Conservation (phyloP, 2,329 filamentous ascomycete genomes). For the Diaporthe sp. region DNA sequence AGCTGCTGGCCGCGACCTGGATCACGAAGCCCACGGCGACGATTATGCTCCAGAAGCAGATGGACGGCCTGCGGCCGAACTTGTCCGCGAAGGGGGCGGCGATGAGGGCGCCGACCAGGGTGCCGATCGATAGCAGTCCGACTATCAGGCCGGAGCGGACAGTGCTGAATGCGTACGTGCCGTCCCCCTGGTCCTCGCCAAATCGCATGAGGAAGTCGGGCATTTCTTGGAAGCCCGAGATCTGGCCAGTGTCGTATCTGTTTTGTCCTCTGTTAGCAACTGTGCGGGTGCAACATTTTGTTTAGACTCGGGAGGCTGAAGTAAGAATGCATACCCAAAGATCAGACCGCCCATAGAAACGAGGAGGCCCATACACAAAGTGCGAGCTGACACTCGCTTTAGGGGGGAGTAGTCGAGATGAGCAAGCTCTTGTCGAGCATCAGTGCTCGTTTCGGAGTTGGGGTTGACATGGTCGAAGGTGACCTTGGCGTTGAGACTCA, state of each 20-base stretch:
- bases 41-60: constrained; percentile 72
- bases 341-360: constrained; percentile 62
- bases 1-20: constrained; percentile 67
- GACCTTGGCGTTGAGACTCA: constrained; percentile 45
- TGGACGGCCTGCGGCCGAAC: constrained; percentile 74
- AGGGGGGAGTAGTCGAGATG: constrained; percentile 62
- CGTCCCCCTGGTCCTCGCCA: constrained; percentile 56
- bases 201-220: constrained; percentile 68
- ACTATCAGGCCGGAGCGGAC: constrained; percentile 72
- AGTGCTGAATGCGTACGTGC: constrained; percentile 61
- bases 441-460: constrained; percentile 53
- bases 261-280: constrained; percentile 48
- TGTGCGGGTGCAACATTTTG: not conserved
- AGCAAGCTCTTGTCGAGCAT: constrained; percentile 52
- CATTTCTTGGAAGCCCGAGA: constrained; percentile 71
- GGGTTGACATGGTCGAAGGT: constrained; percentile 60
- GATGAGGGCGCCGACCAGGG: constrained; percentile 70
- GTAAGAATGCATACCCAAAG: constrained; percentile 48
- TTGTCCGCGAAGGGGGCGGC: constrained; percentile 76
- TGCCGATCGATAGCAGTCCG: constrained; percentile 70
- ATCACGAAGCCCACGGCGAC: constrained; percentile 77
- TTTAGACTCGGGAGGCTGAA: not conserved
- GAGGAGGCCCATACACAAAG: constrained; percentile 55
- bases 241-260: constrained; percentile 67
- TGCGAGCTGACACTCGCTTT: constrained; percentile 54